Evolutionary conservation across 805 yeast genomes (phyloP), one percentile per base, ranked within the genome.

Genomic region (Yarrowia porcina): DNA sequence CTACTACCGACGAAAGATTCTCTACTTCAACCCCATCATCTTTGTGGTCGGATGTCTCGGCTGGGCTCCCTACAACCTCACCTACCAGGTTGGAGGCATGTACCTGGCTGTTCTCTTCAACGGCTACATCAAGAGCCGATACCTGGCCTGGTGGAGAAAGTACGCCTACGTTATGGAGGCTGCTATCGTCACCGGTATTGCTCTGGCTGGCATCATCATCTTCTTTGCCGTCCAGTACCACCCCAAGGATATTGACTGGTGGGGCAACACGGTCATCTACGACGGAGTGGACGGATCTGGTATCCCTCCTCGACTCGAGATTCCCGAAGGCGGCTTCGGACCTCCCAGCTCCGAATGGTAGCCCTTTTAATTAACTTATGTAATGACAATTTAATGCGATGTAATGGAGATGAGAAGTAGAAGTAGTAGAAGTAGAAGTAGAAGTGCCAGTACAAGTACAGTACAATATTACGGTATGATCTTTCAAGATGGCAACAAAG

Each of bases 61-160:
- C 56, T 49, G 56, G 56, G 56, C 56, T 10, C 56, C 56, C 9
- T 49, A 49, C 56, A 49, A 49, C 56, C 56, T 49, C 39, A 49
- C 56, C 27, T 49, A 49, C 39, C 56, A 49, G 56, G 39, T 33
- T n/a, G 56, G 56, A 49, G 56, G 56, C 10, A 32, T 49, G 56
- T 49, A 49, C 39, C 28, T 49, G 15, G 56, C 56, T 25, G 23
- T 49, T 6, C 39, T 49, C 30, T 49, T 49, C 39, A 49, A 49
- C 20, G 56, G 56, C n/a, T 49, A 49, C 56, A 32, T 49, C 56
- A 49, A 49, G 39, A n/a, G 56, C 28, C 27, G 56, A 33, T 49
- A 49, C 56, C 39, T 32, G 20, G 56, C 56, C 10, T 49, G 56
- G 56, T 49, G 56, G 56, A 49, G 39, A 32, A 49, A 49, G 56